Conservation (phyloP, 306 rosid genomes). For the Hippophae rhamnoides region DNA sequence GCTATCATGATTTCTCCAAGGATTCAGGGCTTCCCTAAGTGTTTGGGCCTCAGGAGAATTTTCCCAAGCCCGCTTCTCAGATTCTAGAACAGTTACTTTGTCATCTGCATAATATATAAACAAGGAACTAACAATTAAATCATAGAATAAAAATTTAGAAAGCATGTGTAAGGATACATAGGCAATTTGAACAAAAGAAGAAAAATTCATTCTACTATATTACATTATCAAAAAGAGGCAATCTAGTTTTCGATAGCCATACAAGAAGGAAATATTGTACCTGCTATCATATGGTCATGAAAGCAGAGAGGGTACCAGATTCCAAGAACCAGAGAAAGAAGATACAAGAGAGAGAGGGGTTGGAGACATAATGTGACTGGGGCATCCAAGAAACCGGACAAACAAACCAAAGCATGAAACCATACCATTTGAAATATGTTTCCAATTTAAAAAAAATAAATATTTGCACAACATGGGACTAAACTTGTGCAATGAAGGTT, state of each 20-base stretch:
- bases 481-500: too few species aligned
- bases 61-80: constrained; percentile 77
- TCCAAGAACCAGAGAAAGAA: too few species aligned
- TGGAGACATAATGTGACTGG: too few species aligned
- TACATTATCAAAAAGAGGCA: not conserved
- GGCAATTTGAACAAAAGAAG: not conserved
- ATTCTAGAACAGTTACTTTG: constrained; percentile 78
- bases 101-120: constrained; percentile 46
- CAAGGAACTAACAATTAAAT: not conserved
- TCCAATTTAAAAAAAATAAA: too few species aligned
- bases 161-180: not conserved
- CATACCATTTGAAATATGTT: too few species aligned
- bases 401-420: too few species aligned
- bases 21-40: constrained; percentile 54
- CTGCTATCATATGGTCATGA: not conserved
- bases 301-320: too few species aligned
- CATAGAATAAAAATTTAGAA: constrained; percentile 4
- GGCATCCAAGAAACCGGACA: too few species aligned
- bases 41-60: constrained; percentile 71
- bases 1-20: constrained; percentile 33
- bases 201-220: not conserved
- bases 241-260: not conserved
- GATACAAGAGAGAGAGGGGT: too few species aligned
- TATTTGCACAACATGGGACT: too few species aligned
- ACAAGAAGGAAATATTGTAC: not conserved